Conservation (phyloP, 306 rosid genomes). For the Gleditsia sinensis region DNA sequence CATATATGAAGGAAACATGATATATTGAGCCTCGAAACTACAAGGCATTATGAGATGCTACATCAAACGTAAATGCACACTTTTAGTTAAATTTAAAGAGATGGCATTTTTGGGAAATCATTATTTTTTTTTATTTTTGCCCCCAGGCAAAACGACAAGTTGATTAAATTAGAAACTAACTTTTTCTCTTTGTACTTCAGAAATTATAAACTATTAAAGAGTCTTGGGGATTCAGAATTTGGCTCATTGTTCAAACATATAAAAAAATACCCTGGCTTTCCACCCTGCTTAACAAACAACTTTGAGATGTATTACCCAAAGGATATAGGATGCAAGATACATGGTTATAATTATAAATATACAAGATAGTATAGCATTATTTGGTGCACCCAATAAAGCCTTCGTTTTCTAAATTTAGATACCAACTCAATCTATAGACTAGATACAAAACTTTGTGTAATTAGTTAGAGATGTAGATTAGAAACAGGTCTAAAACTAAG, state of each 20-base stretch:
- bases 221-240: background rate
- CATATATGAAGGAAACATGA: background rate
- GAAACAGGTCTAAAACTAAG: background rate
- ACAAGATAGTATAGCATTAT: background rate
- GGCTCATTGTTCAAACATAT: too few relatives aligned
- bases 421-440: background rate
- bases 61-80: too few relatives aligned
- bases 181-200: too few relatives aligned
- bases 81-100: background rate
- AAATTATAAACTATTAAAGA: too few relatives aligned
- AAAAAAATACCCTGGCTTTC: too few relatives aligned
- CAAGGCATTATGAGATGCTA: background rate
- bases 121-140: background rate
- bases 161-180: background rate
- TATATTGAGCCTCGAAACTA: background rate
- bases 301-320: background rate
- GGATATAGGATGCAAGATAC: background rate
- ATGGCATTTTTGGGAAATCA: background rate
- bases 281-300: too few relatives aligned
- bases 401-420: constrained; percentile 18
- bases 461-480: background rate
- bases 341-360: background rate
- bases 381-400: background rate
- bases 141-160: background rate
- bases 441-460: background rate